Base-by-base conservation (phyloP, 352 stramenopile genomes). In the Phytopythium montanum region DNA sequence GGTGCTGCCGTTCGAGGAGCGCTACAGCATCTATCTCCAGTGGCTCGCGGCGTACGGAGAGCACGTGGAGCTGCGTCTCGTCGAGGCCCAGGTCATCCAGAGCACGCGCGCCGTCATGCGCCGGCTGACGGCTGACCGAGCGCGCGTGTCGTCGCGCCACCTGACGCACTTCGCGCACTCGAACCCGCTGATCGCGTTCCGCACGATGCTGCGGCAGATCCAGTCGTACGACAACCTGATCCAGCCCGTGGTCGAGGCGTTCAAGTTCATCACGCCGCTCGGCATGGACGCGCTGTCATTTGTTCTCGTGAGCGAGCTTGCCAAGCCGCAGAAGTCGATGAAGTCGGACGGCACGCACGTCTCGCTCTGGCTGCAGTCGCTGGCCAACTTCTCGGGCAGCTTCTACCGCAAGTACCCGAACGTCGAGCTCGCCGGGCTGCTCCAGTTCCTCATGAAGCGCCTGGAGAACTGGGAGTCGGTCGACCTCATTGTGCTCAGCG, bases 211-310 rank as follows among this genome's bases (percentile, higher is more conserved):
- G 28, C 85, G 84, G 49, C 93, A 98, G 69, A 98, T 98, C 69
- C 94, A 98, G 70, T 98, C 92, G 69, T 99, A 99, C 64, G 95
- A 98, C 59, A 99, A 99, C 66, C 72, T 99, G 59, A 98, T 99
- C 54, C 79, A 97, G 61, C 92, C 97, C 16, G 96, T 98, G 58
- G 93, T 99, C 8, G 94, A 99, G 61, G 90, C 87, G n/a, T 94
- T 98, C 67, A 94, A 96, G 60, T 98, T 96, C 64, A 81, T 98
- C 19, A 97, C 94, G 7, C 88, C 90, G 16, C 73, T 99, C 21
- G 88, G 88, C 21, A 92, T 98, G 70, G 95, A 99, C 73, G 94
- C 97, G 23, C 73, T 99, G 12, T 95, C 88, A 25, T 98, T 96
- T 62, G 92, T 96, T 57, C 85, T 99, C 26, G 81, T 98, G 9